phyloP scores from a whole-genome alignment of 306 rosid genomes.

The Vigna trinervia region DNA sequence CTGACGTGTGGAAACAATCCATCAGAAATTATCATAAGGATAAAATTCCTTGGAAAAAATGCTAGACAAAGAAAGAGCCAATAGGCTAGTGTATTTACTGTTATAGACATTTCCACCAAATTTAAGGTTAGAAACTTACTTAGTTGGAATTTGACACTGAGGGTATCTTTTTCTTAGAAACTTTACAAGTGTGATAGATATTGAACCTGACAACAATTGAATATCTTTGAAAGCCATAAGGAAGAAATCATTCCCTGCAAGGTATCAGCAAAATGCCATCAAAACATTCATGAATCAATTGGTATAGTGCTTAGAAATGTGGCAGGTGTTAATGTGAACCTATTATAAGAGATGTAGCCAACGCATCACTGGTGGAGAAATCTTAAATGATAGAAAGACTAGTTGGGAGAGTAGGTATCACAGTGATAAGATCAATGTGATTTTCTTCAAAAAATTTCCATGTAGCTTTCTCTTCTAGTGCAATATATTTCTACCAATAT shows the following conservation, averaged over 20 bases:
- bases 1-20: too few relatives aligned
- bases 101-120: neutral
- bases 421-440: too few relatives aligned
- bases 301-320: neutral
- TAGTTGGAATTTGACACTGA: constrained; percentile 57
- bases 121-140: constrained; percentile 52
- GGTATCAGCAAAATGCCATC: neutral
- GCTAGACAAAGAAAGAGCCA: neutral
- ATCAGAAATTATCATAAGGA: neutral
- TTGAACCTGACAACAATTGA: constrained; percentile 62
- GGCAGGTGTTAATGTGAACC: constrained; percentile 42
- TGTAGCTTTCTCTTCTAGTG: too few relatives aligned
- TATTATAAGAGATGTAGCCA: constrained; percentile 45
- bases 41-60: neutral
- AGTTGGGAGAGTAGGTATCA: too few relatives aligned
- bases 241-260: constrained; percentile 63
- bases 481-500: too few relatives aligned
- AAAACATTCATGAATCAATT: constrained; percentile 14
- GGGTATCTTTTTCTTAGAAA: constrained; percentile 66
- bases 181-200: constrained; percentile 61
- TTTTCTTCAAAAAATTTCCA: too few relatives aligned
- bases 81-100: neutral
- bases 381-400: too few relatives aligned
- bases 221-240: constrained; percentile 59
- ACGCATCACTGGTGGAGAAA: too few relatives aligned